Conservation (phyloP, 306 rosid species). For the Malus sieversii region DNA sequence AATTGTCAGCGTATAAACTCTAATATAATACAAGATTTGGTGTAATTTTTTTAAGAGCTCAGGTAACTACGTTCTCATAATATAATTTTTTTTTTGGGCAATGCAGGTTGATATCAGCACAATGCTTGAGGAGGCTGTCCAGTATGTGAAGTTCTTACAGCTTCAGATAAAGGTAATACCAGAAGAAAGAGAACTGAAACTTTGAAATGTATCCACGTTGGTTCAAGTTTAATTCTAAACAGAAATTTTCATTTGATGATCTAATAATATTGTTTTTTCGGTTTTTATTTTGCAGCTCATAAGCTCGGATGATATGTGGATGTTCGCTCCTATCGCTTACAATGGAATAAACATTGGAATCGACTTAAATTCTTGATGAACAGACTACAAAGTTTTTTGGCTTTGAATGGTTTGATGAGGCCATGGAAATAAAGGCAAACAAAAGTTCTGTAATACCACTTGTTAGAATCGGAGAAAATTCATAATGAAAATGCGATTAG, state of each 20-base stretch:
- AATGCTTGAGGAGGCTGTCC: conserved; percentile 91
- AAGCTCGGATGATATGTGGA: conserved; percentile 87
- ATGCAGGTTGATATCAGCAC: conserved; percentile 90
- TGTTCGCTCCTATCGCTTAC: conserved; percentile 86
- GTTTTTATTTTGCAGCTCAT: conserved; percentile 49
- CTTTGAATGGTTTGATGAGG: neutral
- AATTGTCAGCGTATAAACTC: neutral
- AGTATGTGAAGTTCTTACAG: conserved; percentile 84
- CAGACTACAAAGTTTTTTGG: neutral
- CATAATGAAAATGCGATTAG: neutral
- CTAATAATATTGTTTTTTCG: conserved; percentile 1
- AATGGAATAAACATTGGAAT: conserved; percentile 82
- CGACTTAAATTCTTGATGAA: conserved; percentile 28
- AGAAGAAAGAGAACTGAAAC: neutral
- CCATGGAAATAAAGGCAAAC: neutral
- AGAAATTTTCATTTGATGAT: neutral
- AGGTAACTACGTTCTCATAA: neutral
- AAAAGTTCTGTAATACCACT: neutral
- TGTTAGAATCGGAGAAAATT: neutral
- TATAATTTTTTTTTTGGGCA: neutral
- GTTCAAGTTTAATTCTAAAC: neutral
- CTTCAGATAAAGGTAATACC: conserved; percentile 78
- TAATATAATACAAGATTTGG: neutral
- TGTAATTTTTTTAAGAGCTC: neutral
- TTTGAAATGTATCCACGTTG: neutral